These are phyloP conservation scores for Lotus japonicus DNA, from an alignment of 306 rosid species.

Conservation along the genomic window DNA sequence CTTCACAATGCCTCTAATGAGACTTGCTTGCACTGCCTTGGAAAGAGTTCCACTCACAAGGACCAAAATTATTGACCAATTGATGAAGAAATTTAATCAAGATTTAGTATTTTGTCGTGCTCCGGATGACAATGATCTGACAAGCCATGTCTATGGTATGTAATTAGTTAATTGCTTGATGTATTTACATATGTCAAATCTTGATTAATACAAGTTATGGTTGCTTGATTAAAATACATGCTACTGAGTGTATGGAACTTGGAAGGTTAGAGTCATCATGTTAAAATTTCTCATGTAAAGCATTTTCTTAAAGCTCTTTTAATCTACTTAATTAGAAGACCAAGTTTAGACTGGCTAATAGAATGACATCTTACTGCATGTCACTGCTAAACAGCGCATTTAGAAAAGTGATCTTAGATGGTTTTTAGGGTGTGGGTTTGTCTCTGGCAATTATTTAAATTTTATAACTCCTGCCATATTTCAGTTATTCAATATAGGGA, in stretches of 20 bases:
- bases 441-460: not conserved
- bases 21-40: constrained; percentile 86
- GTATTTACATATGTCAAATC: not conserved
- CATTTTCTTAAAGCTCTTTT: not conserved
- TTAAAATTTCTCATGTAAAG: not conserved
- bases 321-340: not conserved
- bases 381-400: not conserved
- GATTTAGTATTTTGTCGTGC: constrained; percentile 87
- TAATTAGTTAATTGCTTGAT: constrained; percentile 1
- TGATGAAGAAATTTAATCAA: constrained; percentile 73
- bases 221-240: not conserved
- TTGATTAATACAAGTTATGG: not conserved
- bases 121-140: constrained; percentile 63
- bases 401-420: not conserved
- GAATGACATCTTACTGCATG: not conserved
- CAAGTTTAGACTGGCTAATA: not conserved
- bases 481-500: not conserved
- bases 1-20: constrained; percentile 93
- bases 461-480: not conserved
- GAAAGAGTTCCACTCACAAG: constrained; percentile 92
- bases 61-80: constrained; percentile 60
- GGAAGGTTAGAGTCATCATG: not conserved
- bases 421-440: not conserved
- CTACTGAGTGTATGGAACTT: not conserved
- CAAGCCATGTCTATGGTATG: constrained; percentile 66